A percentile compares a stretch with the other conserved stretches of the same genome.
Conservation (phyloP, 495 filamentous ascomycete genomes). For the Friedmanniomyces endolithicus region DNA sequence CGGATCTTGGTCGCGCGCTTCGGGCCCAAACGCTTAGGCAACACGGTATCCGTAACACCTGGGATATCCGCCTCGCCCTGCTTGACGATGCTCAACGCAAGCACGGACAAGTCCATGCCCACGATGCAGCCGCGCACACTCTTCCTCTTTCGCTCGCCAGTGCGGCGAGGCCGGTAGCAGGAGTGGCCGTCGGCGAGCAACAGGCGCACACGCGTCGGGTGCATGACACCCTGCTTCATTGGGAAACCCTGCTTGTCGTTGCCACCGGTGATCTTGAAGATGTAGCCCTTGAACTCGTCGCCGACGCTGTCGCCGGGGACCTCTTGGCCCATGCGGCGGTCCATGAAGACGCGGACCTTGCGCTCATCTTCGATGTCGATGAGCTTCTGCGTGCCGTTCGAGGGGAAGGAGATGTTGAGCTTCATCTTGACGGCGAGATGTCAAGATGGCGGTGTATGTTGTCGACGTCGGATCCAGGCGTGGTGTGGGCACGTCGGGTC, state of each 20-base stretch:
- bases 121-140: constrained; percentile 96
- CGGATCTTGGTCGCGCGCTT: constrained; percentile 99
- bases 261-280: constrained; percentile 95
- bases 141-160: constrained; percentile 98
- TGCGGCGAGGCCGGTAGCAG: constrained; percentile 95
- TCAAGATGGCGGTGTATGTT: constrained; percentile 23
- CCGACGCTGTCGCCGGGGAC: constrained; percentile 86
- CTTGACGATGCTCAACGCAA: constrained; percentile 91
- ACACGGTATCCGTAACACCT: constrained; percentile 88
- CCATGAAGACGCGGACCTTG: constrained; percentile 74
- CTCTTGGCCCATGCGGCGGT: constrained; percentile 94
- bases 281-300: constrained; percentile 98
- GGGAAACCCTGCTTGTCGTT: constrained; percentile 99
- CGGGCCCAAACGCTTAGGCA: constrained; percentile 95
- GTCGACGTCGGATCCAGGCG: not conserved
- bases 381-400: constrained; percentile 98
- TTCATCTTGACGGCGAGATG: constrained; percentile 51
- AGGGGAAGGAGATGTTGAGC: constrained; percentile 96
- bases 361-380: constrained; percentile 98
- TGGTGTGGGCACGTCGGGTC: not conserved
- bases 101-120: constrained; percentile 80
- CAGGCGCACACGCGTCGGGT: constrained; percentile 92
- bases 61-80: constrained; percentile 88
- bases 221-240: constrained; percentile 99
- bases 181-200: constrained; percentile 85